Base-by-base conservation (phyloP, 1,139 yeast species). In the Lodderomyces beijingensis region DNA sequence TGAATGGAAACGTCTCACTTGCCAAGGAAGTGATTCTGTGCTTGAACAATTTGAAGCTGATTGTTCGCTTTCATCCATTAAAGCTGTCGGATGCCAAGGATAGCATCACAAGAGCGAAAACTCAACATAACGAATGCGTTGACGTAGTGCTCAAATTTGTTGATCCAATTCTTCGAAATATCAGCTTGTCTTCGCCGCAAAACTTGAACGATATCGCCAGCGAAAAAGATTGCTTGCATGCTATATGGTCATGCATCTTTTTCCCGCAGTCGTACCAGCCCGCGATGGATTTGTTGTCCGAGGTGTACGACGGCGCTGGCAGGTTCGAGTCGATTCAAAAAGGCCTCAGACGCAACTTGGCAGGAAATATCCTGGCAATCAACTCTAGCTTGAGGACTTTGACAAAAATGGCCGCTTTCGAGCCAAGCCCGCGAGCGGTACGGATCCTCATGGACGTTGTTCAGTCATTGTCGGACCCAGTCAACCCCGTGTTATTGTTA, bases 381-480 rank as follows among this genome's bases (percentile, higher is more conserved):
- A 67, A 65, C 33, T 53, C 54, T 5, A 73, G 75, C 19, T 49
- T 82, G 33, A 49, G 58, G 2, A 59, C 59, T 25, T 62, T 82
- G 30, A 69, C 71, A 4, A 45, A 52, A 4, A 57, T 78, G 41
- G 69, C 65, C 22, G 74, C 76, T 28, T 82, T 67, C 48, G 88
- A 84, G 36, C 88, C 91, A 2, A 77, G 84, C 41, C 89, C 91
- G 2, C 77, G 83, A 44, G 79, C 83, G 1, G 77, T 86, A 3
- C 69, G 85, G 47, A 77, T 87, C 8, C 51, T 84, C 26, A 82
- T 82, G 77, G 96, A 88, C 57, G 69, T 87, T 2, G 56, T 77
- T 3, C 69, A 70, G 28, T 76, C 81, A 0, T 60, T 86, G 31
- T 69, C 76, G 30, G 86, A 83, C 47, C 86, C 94, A 0, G 62